Evolutionary conservation across 1,284 basidiomycete genomes (phyloP).

Genomic region (Farysia itapuensis): DNA sequence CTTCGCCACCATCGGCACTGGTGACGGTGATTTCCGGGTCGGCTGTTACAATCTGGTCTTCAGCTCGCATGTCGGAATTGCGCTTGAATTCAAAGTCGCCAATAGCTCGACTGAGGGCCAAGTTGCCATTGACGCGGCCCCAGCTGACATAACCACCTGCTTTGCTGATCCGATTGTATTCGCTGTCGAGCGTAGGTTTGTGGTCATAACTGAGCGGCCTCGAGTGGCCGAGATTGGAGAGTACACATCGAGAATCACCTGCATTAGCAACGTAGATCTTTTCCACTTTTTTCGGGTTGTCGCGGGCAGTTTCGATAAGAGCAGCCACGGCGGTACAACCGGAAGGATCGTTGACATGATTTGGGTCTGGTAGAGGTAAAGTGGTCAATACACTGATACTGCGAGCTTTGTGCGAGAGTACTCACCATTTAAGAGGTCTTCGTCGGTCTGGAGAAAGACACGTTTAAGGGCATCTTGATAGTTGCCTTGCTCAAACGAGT

Average conservation of each 20-base stretch:
- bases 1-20: slow-evolving; percentile 73
- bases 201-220: slow-evolving; percentile 92
- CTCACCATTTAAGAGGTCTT: slow-evolving; percentile 85
- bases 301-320: slow-evolving; percentile 38
- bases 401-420: slow-evolving; percentile 56
- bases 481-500: slow-evolving; percentile 71
- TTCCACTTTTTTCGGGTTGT: slow-evolving; percentile 22
- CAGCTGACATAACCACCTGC: slow-evolving; percentile 98
- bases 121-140: slow-evolving; percentile 95
- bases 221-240: slow-evolving; percentile 79
- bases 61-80: slow-evolving; percentile 76
- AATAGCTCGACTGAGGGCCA: slow-evolving; percentile 89
- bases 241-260: slow-evolving; percentile 92
- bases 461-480: slow-evolving; percentile 80
- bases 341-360: slow-evolving; percentile 85
- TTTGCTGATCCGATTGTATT: slow-evolving; percentile 80
- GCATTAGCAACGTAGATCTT: slow-evolving; percentile 74
- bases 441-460: slow-evolving; percentile 90
- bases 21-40: slow-evolving; percentile 88
- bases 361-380: slow-evolving; percentile 74
- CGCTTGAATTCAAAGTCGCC: slow-evolving; percentile 99
- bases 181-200: slow-evolving; percentile 85
- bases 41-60: slow-evolving; percentile 92
- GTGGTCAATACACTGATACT: not conserved
- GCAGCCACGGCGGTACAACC: slow-evolving; percentile 95